Evolutionary conservation across 2,329 filamentous ascomycete species (phyloP), one percentile per base, ranked within the genome.

Genomic region (Penicillium griseofulvum): DNA sequence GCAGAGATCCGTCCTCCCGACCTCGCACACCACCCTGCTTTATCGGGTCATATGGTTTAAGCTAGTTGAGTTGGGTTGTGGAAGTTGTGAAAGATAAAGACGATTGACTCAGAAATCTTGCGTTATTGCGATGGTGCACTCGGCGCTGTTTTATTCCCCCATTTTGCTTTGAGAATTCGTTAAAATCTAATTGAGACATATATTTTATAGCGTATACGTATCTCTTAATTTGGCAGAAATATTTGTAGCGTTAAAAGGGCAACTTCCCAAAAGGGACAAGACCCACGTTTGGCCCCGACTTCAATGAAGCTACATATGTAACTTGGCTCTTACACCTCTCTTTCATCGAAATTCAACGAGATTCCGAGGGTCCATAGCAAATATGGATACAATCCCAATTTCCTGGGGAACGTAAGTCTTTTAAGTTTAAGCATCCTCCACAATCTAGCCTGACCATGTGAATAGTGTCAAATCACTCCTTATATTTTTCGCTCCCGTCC

Each of bases 1-100:
- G 60, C 69, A 31, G 69, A 71, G 6, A 49, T 85, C 38, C 73
- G 80, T 45, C 74, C 78, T 61, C 84, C 84, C 3, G 78, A 85
- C 62, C 71, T 82, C 51, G 81, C 83, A 3, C 77, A 84, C 63
- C 83, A 86, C 65, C 76, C 83, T 7, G 76, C 76, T 17, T 69
- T 76, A 69, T 64, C 68, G 22, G 63, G 53, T 3, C 65, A 66
- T 65, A 19, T 69, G 56, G 57, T 45, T 54, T 57, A 45, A 48
- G 24, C 39, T 49, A 12, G 34, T 28, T 26, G 19, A 34, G 17
- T 12, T 38, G 1, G 22, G 11, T 48, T 12, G n/a, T 28, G 24
- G 16, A 26, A n/a, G 5, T 19, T 44, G 14, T 26, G 22, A 48
- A 37, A 11, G 19, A 29, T 29, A 14, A 29, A 29, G 28, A n/a